Percentiles rank a stretch among this genome's conserved stretches.
Evolutionary conservation across 345 rosid species (phyloP).

Genomic region (Ailanthus altissimus): DNA sequence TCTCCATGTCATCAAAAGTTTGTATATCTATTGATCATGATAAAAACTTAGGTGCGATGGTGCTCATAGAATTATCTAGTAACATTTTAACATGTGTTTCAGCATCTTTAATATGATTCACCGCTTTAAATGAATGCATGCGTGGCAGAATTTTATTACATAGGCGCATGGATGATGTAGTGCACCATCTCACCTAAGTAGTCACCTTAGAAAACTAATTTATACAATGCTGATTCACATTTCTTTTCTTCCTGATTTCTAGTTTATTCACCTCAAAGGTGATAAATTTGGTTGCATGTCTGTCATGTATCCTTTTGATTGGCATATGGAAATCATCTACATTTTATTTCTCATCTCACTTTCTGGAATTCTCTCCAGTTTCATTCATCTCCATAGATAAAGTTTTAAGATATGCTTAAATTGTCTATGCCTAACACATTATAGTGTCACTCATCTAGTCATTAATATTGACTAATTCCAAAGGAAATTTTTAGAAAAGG

Average conservation of each 20-base stretch:
- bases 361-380: too few species aligned
- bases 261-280: neutral
- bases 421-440: neutral
- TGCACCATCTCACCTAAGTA: too few species aligned
- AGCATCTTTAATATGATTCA: too few species aligned
- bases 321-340: neutral
- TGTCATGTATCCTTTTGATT: neutral
- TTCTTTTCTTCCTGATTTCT: neutral
- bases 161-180: too few species aligned
- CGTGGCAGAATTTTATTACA: too few species aligned
- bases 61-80: too few species aligned
- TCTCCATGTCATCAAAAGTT: neutral
- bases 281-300: slow-evolving; percentile 8
- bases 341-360: neutral
- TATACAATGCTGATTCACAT: neutral
- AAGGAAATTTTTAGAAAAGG: neutral
- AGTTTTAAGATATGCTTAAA: neutral
- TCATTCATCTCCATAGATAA: neutral
- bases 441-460: neutral
- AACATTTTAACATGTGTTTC: too few species aligned
- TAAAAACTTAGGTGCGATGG: too few species aligned
- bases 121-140: too few species aligned
- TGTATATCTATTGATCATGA: neutral
- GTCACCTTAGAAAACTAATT: neutral
- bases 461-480: neutral